Evolutionary conservation across 345 rosid species (phyloP).

Genomic region (Isatis tinctoria): DNA sequence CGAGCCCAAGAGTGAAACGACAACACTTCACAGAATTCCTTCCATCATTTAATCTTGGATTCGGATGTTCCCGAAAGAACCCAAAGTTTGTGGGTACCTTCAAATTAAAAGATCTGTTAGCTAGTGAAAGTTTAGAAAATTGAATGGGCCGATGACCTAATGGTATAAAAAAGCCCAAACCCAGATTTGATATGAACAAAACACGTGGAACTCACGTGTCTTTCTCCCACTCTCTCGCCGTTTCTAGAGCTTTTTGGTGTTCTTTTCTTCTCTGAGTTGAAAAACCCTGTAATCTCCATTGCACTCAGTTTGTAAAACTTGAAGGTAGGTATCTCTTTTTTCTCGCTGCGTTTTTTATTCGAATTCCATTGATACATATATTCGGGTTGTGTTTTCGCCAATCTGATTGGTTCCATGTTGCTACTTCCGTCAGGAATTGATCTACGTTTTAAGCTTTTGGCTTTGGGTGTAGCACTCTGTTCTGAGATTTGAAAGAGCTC

Average conservation of each 20-base stretch:
- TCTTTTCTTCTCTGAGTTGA: neutral
- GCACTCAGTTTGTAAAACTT: neutral
- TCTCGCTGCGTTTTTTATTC: neutral
- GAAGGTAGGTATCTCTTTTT: neutral
- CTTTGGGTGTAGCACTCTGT: neutral
- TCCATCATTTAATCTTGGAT: too few species aligned
- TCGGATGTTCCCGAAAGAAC: too few species aligned
- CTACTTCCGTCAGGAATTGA: neutral
- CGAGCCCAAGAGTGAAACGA: too few species aligned
- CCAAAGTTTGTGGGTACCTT: too few species aligned
- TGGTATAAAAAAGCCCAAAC: neutral
- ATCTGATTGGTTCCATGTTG: neutral
- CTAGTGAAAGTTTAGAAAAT: too few species aligned
- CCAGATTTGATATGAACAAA: neutral
- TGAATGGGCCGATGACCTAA: neutral
- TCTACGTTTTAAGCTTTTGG: neutral
- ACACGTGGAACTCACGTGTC: conserved; percentile 21
- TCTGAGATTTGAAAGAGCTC: neutral
- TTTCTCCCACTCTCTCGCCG: conserved; percentile 13
- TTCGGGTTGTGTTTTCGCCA: neutral
- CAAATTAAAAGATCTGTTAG: too few species aligned
- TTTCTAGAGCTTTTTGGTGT: conserved; percentile 4
- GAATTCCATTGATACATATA: neutral
- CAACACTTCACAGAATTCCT: too few species aligned
- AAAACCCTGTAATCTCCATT: neutral